Conservation (phyloP, 257 asterid species). For the Lantana camara region DNA sequence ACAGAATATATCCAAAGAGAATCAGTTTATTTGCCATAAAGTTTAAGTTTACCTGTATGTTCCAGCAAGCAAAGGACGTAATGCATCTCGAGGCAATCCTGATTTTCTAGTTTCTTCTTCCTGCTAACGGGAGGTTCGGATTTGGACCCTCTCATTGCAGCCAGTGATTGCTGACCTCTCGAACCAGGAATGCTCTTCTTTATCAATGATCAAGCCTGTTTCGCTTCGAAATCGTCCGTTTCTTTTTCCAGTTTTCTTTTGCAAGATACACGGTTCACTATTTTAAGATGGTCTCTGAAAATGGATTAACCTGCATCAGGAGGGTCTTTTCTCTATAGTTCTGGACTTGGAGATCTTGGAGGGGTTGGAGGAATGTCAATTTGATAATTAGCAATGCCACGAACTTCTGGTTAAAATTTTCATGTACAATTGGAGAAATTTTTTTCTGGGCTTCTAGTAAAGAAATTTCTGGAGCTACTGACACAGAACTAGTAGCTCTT, state of each 20-base stretch:
- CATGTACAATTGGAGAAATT: constrained; percentile 35
- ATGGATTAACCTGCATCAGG: constrained; percentile 50
- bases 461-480: constrained; percentile 29
- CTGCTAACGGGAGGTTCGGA: constrained; percentile 44
- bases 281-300: constrained; percentile 39
- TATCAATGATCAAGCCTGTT: constrained; percentile 50
- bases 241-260: constrained; percentile 65
- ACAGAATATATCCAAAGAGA: not conserved
- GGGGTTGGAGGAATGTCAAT: constrained; percentile 31
- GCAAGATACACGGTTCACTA: constrained; percentile 44
- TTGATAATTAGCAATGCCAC: constrained; percentile 12
- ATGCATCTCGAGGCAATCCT: constrained; percentile 20
- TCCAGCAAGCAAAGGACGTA: constrained; percentile 38
- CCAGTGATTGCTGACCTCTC: constrained; percentile 62
- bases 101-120: constrained; percentile 55
- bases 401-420: constrained; percentile 27
- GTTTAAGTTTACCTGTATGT: constrained; percentile 26
- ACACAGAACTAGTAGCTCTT: constrained; percentile 27
- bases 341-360: constrained; percentile 76
- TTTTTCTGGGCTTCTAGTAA: constrained; percentile 30
- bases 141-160: constrained; percentile 47
- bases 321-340: constrained; percentile 66
- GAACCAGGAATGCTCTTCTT: constrained; percentile 51
- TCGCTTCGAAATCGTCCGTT: constrained; percentile 52
- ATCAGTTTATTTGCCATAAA: constrained; percentile 1